Evolutionary conservation across 2,329 filamentous ascomycete species (phyloP), one percentile per base, ranked within the genome.

Genomic region (Sclerotinia trifoliorum): DNA sequence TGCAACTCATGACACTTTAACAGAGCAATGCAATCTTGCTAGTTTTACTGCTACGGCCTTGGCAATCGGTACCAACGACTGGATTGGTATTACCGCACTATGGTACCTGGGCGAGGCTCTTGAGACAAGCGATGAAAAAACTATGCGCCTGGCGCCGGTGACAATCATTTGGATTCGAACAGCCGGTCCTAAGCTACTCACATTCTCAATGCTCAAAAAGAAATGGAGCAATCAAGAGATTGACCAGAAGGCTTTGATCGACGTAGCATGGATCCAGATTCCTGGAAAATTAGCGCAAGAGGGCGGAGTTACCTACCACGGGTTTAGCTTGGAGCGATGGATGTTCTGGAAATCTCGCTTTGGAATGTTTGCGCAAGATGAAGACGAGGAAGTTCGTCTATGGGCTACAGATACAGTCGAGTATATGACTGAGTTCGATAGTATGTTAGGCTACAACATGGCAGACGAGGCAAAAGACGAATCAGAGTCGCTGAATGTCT

Each of bases 131-230:
- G n/a, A 52, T 15, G 19, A 13, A 6, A 21, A 8, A 6, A 51
- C 46, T 19, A 21, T 63, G 39, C 21, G 10, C 6, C 4, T 52
- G 13, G 60, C 46, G 0, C 46, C 60, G 6, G 21, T 26, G 13
- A 63, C n/a, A 2, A 51, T 52, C 35, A 51, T 63, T 3, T 63
- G 60, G 46, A 51, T 63, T 24, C 44, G 46, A 39, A 52, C 21
- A 7, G 46, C 29, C 17, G 46, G 60, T 24, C 11, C 29, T 39
- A 51, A 63, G 15, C 15, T 63, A 26, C 21, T 63, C 48, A 51
- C 13, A 10, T 51, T 52, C 29, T 63, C n/a, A 11, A 19, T 24
- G 24, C 21, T 39, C 21, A 5, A 39, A 51, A 52, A 39, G 29
- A 63, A 24, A 19, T 39, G 29, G 32, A 5, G 24, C 7, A 39